These are phyloP conservation scores for Tulasnella sp. DNA, from an alignment of 768 basidiomycete species.

Conservation along the genomic window DNA sequence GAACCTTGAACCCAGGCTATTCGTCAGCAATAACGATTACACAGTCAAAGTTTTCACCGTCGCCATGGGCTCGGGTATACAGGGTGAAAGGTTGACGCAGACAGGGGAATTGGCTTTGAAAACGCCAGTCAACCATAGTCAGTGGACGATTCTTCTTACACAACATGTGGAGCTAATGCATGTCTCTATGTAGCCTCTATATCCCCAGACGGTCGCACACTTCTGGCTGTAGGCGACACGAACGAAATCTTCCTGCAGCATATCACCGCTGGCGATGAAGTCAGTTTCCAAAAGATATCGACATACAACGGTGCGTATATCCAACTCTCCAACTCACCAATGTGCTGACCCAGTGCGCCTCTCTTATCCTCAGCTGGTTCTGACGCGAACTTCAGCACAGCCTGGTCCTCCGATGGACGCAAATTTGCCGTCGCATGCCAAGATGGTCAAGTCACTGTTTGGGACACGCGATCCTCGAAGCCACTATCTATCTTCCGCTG, in stretches of 20 bases:
- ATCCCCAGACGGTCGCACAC: slow-evolving; percentile 75
- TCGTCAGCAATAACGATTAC: slow-evolving; percentile 79
- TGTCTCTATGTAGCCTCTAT: slow-evolving; percentile 55
- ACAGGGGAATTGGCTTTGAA: slow-evolving; percentile 47
- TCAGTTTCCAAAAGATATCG: slow-evolving; percentile 55
- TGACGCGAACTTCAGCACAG: slow-evolving; percentile 66
- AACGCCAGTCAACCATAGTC: slow-evolving; percentile 76
- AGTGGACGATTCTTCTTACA: slow-evolving; percentile 26
- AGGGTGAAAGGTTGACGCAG: slow-evolving; percentile 34
- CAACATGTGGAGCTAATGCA: slow-evolving; percentile 15
- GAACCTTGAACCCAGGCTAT: slow-evolving; percentile 56
- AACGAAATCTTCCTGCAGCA: slow-evolving; percentile 75
- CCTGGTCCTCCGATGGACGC: slow-evolving; percentile 63
- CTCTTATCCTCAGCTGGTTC: slow-evolving; percentile 11
- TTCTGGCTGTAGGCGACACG: slow-evolving; percentile 87
- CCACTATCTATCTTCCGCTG: slow-evolving; percentile 9
- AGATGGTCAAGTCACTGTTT: slow-evolving; percentile 68
- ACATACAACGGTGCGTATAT: slow-evolving; percentile 36
- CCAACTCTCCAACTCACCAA: neutral
- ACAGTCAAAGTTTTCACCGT: slow-evolving; percentile 74
- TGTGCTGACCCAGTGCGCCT: neutral
- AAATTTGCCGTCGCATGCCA: slow-evolving; percentile 81
- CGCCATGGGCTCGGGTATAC: slow-evolving; percentile 35
- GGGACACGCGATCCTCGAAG: slow-evolving; percentile 39
- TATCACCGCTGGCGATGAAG: slow-evolving; percentile 50